phyloP scores from a whole-genome alignment of 495 filamentous ascomycete genomes.

The Chaetomium tenue region DNA sequence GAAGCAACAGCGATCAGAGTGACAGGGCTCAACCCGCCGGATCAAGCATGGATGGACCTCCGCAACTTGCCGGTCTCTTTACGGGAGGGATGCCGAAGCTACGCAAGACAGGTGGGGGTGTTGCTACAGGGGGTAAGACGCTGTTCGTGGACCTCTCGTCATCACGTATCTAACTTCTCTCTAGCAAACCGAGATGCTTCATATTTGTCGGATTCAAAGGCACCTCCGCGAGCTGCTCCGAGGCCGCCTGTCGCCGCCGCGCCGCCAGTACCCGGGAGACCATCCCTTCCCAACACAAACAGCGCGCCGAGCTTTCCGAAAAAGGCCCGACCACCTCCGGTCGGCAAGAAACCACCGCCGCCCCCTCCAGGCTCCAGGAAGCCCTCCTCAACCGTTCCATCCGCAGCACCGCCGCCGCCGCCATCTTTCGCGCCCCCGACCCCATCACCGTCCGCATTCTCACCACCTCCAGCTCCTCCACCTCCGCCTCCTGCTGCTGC shows the following conservation, averaged over 20 bases:
- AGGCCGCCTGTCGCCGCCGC: constrained; percentile 58
- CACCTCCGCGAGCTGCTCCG: constrained; percentile 60
- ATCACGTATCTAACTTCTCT: constrained; percentile 28
- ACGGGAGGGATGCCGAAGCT: constrained; percentile 95
- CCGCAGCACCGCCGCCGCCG: constrained; percentile 51
- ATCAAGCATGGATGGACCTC: constrained; percentile 54
- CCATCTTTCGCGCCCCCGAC: constrained; percentile 46
- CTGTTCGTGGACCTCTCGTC: background rate
- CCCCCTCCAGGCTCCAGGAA: constrained; percentile 68
- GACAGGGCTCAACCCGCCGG: constrained; percentile 45
- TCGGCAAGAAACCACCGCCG: constrained; percentile 69
- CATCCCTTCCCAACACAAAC: constrained; percentile 31
- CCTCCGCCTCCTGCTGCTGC: constrained; percentile 52
- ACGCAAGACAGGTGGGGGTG: constrained; percentile 76
- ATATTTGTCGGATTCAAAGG: constrained; percentile 78
- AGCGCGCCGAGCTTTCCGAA: constrained; percentile 38
- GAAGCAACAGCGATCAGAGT: constrained; percentile 77
- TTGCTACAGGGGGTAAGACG: constrained; percentile 74
- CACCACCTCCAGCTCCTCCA: constrained; percentile 53
- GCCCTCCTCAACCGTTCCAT: constrained; percentile 53
- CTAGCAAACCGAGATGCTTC: constrained; percentile 68
- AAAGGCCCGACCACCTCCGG: constrained; percentile 54
- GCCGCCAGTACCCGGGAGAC: constrained; percentile 60
- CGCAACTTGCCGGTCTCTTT: constrained; percentile 86
- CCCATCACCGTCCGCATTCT: constrained; percentile 44